Evolutionary conservation across 345 rosid species (phyloP).

Genomic region (Ricinus communis): DNA sequence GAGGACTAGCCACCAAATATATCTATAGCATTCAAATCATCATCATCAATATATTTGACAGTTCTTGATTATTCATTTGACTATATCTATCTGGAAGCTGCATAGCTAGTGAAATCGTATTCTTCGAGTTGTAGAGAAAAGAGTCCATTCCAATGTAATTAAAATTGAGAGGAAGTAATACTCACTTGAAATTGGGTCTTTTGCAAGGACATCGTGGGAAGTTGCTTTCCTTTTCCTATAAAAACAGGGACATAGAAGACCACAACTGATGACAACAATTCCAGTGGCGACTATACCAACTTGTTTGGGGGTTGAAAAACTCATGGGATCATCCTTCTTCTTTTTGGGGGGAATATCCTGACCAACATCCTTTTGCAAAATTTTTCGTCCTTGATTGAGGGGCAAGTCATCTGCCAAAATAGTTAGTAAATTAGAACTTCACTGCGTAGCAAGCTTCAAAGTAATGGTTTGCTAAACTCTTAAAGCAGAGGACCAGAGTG

Average conservation of each 20-base stretch:
- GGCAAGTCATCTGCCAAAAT: constrained; percentile 37
- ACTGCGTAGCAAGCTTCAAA: neutral
- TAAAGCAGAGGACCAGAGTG: constrained; percentile 10
- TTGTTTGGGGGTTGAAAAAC: constrained; percentile 24
- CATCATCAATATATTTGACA: no score
- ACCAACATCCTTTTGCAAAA: constrained; percentile 43
- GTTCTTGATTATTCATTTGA: neutral
- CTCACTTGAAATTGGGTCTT: constrained; percentile 65
- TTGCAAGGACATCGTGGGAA: constrained; percentile 51
- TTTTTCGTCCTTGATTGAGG: constrained; percentile 45
- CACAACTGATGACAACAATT: constrained; percentile 51
- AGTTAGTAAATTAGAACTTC: constrained; percentile 13
- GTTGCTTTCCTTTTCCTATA: constrained; percentile 59
- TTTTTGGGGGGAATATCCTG: constrained; percentile 7
- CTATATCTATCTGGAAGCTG: constrained; percentile 4
- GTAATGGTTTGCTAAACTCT: neutral
- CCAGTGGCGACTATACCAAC: constrained; percentile 56
- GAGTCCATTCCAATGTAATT: constrained; percentile 1
- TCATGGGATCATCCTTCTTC: constrained; percentile 12
- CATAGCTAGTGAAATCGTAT: neutral
- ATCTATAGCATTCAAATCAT: neutral
- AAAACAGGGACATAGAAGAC: constrained; percentile 57
- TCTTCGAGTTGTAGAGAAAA: neutral
- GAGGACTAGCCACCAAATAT: neutral
- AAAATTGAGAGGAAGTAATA: constrained; percentile 8